Evolutionary conservation across 768 basidiomycete species (phyloP), one percentile per base, ranked within the genome.

Genomic region (Albatrellus ellisii): DNA sequence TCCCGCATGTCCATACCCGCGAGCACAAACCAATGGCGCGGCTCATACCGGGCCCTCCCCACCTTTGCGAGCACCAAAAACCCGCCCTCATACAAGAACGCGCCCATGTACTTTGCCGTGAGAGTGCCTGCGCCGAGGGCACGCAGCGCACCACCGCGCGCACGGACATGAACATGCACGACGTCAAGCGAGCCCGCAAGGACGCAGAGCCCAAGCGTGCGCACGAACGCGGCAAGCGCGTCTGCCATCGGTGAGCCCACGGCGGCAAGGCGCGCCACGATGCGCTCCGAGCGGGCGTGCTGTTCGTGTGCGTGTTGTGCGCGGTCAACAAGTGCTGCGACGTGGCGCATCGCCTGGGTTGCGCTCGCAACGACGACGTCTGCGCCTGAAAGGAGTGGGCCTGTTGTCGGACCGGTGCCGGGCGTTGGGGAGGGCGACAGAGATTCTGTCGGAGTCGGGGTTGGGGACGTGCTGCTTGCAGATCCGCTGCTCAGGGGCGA

Each of bases 61-160:
- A 91, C 80, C 62, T 94, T 97, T 49, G 77, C 87, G 34, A 99
- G 63, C 17, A 95, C 69, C 28, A 97, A 60, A 56, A 89, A 97
- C 9, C 85, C 89, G 9, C 83, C 79, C 26, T 70, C 62, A 53
- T 91, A 99, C 33, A 99, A 63, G 59, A 99, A 94, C 14, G 82
- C 84, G 24, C 86, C 91, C 20, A 88, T 69, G 58, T 95, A 97
- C 60, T 86, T 88, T 18, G 58, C 55, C 17, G 54, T 45, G 46
- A 83, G 80, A 56, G 71, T 77, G 51, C 83, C 67, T 25, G 70
- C 74, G 38, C 68, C 63, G 4, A 57, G 60, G 50, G 54, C 68
- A 31, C 58, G 64, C 41, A 62, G 51, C 2, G 72, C 62, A 26
- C 34, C 17, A 12, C 34, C 34, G 7, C 14, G 17, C 4, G 17